Evolutionary conservation across 352 stramenopile species (phyloP).

Genomic region (Thalassiosira allenii): DNA sequence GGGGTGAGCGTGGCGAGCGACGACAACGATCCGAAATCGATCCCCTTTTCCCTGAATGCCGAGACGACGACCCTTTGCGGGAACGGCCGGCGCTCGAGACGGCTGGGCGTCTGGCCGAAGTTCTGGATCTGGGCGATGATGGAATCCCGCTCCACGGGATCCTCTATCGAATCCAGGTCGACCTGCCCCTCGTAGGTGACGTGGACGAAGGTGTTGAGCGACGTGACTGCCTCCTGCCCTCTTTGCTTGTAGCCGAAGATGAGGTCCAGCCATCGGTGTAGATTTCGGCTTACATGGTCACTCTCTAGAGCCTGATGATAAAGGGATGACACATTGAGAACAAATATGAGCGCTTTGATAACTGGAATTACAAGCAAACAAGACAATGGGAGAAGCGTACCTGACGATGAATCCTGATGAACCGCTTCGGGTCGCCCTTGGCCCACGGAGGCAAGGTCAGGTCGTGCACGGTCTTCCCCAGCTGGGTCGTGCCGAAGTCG

Average conservation of each 20-base stretch:
- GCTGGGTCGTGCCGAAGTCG: conserved; percentile 88
- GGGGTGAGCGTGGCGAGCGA: conserved; percentile 79
- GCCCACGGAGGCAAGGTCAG: conserved; percentile 98
- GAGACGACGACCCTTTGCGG: conserved; percentile 64
- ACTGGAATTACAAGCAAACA: not conserved
- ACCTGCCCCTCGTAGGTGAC: conserved; percentile 99
- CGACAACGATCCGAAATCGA: conserved; percentile 83
- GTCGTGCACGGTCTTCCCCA: conserved; percentile 90
- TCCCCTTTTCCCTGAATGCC: conserved; percentile 73
- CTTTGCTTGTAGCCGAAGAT: conserved; percentile 99
- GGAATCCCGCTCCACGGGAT: conserved; percentile 92
- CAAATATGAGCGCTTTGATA: conserved; percentile 14
- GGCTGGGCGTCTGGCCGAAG: conserved; percentile 87
- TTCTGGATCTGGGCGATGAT: conserved; percentile 90
- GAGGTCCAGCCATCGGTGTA: conserved; percentile 99
- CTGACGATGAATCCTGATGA: conserved; percentile 94
- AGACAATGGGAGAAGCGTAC: conserved; percentile 57
- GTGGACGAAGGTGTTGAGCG: conserved; percentile 98
- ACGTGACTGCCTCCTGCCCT: conserved; percentile 90
- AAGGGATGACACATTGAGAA: not conserved
- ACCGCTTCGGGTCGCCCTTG: conserved; percentile 92
- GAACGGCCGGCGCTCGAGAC: conserved; percentile 81
- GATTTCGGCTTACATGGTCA: conserved; percentile 95
- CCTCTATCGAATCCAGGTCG: conserved; percentile 94
- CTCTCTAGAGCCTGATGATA: conserved; percentile 93